These are phyloP conservation scores for Dryadomyces quercivorus DNA, from an alignment of 2,329 filamentous ascomycete genomes.

Conservation along the genomic window DNA sequence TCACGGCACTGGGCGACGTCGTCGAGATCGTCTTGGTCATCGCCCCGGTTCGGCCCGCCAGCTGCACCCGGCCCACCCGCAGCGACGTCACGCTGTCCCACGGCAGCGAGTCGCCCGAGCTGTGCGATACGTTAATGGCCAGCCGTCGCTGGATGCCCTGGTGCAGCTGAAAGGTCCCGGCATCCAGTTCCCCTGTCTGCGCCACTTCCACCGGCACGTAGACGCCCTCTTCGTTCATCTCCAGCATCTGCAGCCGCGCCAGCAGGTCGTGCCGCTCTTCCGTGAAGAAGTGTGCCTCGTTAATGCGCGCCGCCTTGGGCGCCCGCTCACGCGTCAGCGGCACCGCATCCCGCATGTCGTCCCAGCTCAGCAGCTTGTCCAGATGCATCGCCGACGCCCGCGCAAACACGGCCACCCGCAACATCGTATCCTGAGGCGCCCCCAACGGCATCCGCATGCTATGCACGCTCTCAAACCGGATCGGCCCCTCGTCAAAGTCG, in stretches of 20 bases:
- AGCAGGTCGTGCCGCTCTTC: conserved; percentile 93
- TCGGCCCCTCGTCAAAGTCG: conserved; percentile 83
- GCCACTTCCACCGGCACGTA: conserved; percentile 90
- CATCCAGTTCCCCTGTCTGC: conserved; percentile 70
- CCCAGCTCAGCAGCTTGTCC: conserved; percentile 95
- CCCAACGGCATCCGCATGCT: conserved; percentile 89
- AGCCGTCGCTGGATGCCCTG: conserved; percentile 87
- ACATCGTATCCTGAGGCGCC: conserved; percentile 57
- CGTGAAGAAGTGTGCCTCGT: conserved; percentile 83
- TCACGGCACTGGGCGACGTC: not conserved
- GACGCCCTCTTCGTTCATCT: conserved; percentile 81
- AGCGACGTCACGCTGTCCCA: conserved; percentile 76
- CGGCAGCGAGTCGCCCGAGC: conserved; percentile 73
- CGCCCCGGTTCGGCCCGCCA: conserved; percentile 61
- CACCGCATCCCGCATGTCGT: conserved; percentile 83
- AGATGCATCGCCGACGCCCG: conserved; percentile 87
- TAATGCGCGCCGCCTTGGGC: conserved; percentile 54
- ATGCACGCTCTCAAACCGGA: conserved; percentile 95
- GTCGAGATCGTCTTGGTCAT: not conserved
- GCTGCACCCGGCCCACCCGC: conserved; percentile 66
- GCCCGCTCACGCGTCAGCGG: conserved; percentile 40
- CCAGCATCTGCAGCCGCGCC: conserved; percentile 74
- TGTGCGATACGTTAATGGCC: conserved; percentile 79
- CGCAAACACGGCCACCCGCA: conserved; percentile 85
- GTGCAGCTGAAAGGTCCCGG: conserved; percentile 88